A percentile compares a stretch with the other conserved stretches of the same genome.
These are phyloP conservation scores for Encephalitozoon hellem DNA, from an alignment of 371 early-diverging fungal genomes.

Conservation along the genomic window DNA sequence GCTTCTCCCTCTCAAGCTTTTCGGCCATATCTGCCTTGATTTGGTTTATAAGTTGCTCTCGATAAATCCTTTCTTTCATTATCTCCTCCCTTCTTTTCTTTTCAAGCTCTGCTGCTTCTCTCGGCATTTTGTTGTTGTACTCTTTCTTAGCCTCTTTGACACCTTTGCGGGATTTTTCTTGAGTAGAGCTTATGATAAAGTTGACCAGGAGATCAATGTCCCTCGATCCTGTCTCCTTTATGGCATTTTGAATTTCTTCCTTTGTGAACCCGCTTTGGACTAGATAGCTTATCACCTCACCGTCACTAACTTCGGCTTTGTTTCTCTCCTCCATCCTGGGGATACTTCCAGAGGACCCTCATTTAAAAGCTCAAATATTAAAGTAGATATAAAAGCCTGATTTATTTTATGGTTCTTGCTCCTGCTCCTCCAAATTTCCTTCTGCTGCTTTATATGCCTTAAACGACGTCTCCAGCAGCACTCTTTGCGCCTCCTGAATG, in stretches of 20 bases:
- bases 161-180: background rate
- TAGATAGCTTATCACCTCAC: slow-evolving; percentile 18
- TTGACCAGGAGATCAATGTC: slow-evolving; percentile 20
- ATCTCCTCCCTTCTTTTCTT: slow-evolving; percentile 10
- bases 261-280: slow-evolving; percentile 15
- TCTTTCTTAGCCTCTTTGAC: background rate
- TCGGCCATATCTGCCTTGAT: slow-evolving; percentile 10
- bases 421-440: background rate
- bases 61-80: slow-evolving; percentile 10
- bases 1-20: background rate
- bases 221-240: slow-evolving; percentile 8
- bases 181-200: slow-evolving; percentile 4
- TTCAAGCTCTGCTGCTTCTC: background rate
- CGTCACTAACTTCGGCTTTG: background rate
- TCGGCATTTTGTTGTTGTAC: background rate
- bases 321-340: slow-evolving; percentile 5
- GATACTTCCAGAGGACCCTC: background rate
- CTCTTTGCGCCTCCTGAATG: slow-evolving; percentile 63
- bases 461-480: slow-evolving; percentile 29
- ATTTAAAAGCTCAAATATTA: too few relatives aligned
- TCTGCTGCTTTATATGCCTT: background rate
- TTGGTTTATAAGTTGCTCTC: slow-evolving; percentile 20
- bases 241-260: background rate
- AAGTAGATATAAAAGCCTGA: background rate
- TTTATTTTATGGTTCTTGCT: background rate